Evolutionary conservation across 1,139 yeast genomes (phyloP).

Genomic region (Pichia sp.): DNA sequence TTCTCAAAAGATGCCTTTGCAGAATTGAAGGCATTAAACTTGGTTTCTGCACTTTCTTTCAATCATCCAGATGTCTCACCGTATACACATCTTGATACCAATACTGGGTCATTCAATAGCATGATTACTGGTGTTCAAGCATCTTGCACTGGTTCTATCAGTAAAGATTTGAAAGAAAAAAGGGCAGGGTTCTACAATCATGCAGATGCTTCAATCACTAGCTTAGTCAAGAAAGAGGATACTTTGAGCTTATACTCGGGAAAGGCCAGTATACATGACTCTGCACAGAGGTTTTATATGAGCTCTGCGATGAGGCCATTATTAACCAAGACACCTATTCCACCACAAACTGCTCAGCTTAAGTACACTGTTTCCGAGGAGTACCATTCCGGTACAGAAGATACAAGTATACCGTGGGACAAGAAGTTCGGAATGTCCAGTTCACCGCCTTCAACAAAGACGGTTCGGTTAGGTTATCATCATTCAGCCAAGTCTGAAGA

Average conservation of each 20-base stretch:
- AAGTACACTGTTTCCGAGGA: not conserved
- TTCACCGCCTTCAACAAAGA: not conserved
- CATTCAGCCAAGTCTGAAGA: too few relatives aligned
- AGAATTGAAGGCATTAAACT: constrained; percentile 2
- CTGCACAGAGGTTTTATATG: not conserved
- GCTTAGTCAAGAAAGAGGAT: not conserved
- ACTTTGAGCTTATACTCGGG: not conserved
- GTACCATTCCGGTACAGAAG: not conserved
- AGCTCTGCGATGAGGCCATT: not conserved
- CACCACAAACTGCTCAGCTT: not conserved
- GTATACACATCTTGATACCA: too few relatives aligned
- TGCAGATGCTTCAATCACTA: constrained; percentile 1
- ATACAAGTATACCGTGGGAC: constrained; percentile 5
- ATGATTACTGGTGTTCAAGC: too few relatives aligned
- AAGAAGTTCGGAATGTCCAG: constrained; percentile 7
- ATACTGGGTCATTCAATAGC: too few relatives aligned
- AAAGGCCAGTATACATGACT: not conserved
- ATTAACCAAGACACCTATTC: not conserved
- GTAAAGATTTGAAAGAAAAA: constrained; percentile 1
- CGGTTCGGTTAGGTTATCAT: not conserved
- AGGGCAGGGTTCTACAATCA: constrained; percentile 5
- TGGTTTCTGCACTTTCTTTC: constrained; percentile 5
- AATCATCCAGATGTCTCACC: constrained; percentile 3
- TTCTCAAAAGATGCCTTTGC: not conserved
- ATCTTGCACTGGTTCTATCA: constrained; percentile 1